Conservation (phyloP, 148 eudicot species). For the Talinum fruticosum region DNA sequence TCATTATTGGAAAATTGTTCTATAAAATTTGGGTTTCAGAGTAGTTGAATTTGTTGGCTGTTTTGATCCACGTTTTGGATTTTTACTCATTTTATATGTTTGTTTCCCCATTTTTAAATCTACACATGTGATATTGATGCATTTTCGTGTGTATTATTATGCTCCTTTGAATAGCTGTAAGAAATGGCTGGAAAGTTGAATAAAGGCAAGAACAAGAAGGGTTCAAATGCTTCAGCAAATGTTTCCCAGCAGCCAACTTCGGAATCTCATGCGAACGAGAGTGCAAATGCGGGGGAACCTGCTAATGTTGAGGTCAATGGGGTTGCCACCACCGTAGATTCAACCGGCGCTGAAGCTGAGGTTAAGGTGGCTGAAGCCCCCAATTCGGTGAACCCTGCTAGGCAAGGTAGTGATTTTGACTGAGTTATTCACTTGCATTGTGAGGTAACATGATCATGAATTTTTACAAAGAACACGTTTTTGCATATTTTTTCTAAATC, state of each 20-base stretch:
- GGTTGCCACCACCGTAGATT: constrained; percentile 23
- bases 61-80: background rate
- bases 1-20: background rate
- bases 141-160: background rate
- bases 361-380: constrained; percentile 34
- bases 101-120: background rate
- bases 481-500: background rate
- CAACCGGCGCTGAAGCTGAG: constrained; percentile 23
- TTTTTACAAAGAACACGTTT: background rate
- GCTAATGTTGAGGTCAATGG: constrained; percentile 38
- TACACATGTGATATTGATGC: background rate
- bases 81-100: background rate
- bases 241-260: constrained; percentile 35
- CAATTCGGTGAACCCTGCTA: constrained; percentile 33
- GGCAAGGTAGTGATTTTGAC: constrained; percentile 45
- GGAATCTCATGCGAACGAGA: constrained; percentile 31
- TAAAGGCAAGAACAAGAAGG: constrained; percentile 59
- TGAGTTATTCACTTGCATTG: background rate
- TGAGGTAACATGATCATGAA: too few relatives aligned
- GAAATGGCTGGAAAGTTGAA: constrained; percentile 86
- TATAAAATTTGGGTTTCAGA: background rate
- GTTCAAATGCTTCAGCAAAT: constrained; percentile 31
- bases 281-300: constrained; percentile 12
- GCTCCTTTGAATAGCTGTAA: background rate
- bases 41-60: background rate